Conservation (phyloP, 305 asterid species). For the Salvia sclarea region DNA sequence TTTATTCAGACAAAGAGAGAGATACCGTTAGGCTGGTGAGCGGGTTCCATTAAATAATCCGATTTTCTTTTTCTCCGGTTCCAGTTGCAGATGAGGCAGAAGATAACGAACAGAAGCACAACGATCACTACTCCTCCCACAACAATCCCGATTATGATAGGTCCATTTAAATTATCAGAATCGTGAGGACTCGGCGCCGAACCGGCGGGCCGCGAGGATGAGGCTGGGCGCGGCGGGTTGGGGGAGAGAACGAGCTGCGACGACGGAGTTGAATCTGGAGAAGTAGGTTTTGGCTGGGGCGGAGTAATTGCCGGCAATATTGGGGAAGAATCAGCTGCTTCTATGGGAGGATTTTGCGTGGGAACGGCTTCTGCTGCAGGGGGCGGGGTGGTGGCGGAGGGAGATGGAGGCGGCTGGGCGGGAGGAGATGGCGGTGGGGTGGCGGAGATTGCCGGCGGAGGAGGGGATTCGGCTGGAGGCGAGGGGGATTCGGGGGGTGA, state of each 20-base stretch:
- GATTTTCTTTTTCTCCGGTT: conserved; percentile 46
- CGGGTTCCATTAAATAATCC: conserved; percentile 30
- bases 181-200: not conserved
- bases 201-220: not conserved
- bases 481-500: not conserved
- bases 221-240: not conserved
- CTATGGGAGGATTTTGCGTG: conserved; percentile 2
- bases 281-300: conserved; percentile 20
- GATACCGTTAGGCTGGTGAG: conserved; percentile 43
- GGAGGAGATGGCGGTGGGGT: conserved; percentile 21
- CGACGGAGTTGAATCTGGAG: conserved; percentile 26
- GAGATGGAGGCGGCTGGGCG: conserved; percentile 18
- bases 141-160: conserved; percentile 38
- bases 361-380: not conserved
- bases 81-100: conserved; percentile 40
- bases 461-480: conserved; percentile 12
- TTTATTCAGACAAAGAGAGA: not conserved
- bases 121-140: conserved; percentile 43
- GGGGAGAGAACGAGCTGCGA: not conserved
- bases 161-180: conserved; percentile 3
- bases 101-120: conserved; percentile 33
- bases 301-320: conserved; percentile 26
- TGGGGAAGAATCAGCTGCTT: conserved; percentile 27
- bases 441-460: conserved; percentile 6
- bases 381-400: conserved; percentile 12